These are phyloP conservation scores for Neofusicoccum ribis DNA, from an alignment of 2,329 filamentous ascomycete species.

Conservation along the genomic window DNA sequence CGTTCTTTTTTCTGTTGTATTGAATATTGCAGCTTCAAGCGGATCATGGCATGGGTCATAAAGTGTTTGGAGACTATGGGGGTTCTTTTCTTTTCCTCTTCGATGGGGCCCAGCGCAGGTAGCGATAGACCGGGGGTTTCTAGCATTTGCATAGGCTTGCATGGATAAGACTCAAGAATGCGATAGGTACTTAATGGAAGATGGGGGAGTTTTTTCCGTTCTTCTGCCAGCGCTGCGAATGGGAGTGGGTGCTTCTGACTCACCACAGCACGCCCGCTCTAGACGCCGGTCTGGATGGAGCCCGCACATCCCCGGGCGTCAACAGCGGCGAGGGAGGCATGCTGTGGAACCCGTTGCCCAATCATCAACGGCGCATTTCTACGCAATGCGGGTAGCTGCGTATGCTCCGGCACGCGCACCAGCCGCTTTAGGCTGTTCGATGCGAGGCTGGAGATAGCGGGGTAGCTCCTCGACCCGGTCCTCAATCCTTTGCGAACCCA, in stretches of 20 bases:
- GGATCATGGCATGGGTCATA: background rate
- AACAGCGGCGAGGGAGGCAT: background rate
- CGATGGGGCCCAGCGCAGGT: background rate
- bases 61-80: background rate
- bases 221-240: too few species aligned
- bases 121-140: background rate
- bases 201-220: too few species aligned
- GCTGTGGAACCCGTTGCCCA: background rate
- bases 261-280: background rate
- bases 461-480: background rate
- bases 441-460: background rate
- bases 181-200: background rate
- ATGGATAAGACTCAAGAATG: background rate
- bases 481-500: background rate
- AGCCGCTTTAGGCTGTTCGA: background rate
- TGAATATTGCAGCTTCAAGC: too few species aligned
- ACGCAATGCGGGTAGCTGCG: background rate
- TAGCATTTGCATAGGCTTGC: background rate
- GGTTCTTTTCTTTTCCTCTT: background rate
- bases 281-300: too few species aligned
- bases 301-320: background rate
- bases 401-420: background rate
- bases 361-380: background rate
- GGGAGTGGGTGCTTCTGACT: too few species aligned
- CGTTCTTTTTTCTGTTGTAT: background rate